These are phyloP conservation scores for Taxawa tesnikishii DNA, from an alignment of 2,329 filamentous ascomycete genomes.

Conservation along the genomic window DNA sequence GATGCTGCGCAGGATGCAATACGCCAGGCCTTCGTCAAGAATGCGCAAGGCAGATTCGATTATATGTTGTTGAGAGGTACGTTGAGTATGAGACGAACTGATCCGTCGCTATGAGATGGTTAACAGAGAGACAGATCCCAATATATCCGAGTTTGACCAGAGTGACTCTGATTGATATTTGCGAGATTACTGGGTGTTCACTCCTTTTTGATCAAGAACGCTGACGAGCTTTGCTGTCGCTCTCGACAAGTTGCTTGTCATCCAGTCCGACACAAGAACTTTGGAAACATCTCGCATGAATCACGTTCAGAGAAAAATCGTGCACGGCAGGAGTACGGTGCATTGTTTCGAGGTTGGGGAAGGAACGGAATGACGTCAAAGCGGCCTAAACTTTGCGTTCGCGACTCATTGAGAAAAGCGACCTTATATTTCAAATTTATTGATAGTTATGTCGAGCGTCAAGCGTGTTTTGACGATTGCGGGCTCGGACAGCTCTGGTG, in stretches of 20 bases:
- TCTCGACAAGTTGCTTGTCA: too few species aligned
- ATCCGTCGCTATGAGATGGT: neutral
- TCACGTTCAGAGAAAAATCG: too few species aligned
- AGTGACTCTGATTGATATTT: constrained; percentile 32
- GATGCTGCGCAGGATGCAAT: constrained; percentile 26
- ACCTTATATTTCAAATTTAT: constrained; percentile 5
- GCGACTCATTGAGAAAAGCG: too few species aligned
- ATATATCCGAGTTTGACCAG: constrained; percentile 30
- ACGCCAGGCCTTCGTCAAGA: constrained; percentile 23
- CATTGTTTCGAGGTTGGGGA: neutral
- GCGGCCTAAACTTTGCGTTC: neutral
- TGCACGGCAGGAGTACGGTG: neutral
- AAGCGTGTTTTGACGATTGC: constrained; percentile 66
- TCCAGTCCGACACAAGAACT: too few species aligned
- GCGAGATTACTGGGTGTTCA: too few species aligned
- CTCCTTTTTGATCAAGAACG: too few species aligned
- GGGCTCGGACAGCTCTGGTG: constrained; percentile 82
- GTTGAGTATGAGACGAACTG: constrained; percentile 2
- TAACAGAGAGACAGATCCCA: constrained; percentile 23
- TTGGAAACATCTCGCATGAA: too few species aligned
- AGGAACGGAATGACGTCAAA: neutral
- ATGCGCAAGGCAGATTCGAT: constrained; percentile 30
- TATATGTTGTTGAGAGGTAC: constrained; percentile 32
- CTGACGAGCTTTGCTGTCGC: too few species aligned
- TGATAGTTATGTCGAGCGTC: constrained; percentile 9